Percentiles rank a stretch among this genome's conserved stretches.
Evolutionary conservation across 306 rosid genomes (phyloP).

Genomic region (Lathyrus aphaca): DNA sequence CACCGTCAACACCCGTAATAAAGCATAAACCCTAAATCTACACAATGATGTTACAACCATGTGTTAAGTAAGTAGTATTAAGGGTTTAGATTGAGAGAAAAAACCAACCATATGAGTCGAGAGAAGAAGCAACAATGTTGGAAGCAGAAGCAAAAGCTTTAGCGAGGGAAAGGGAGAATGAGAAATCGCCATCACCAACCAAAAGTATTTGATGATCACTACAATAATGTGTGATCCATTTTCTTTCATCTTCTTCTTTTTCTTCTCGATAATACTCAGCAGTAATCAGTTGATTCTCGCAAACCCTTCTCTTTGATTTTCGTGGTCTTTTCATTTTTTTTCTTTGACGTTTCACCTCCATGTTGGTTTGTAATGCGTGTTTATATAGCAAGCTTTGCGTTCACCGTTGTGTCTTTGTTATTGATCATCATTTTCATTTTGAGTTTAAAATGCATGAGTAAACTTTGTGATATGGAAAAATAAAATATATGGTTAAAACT

Average conservation of each 20-base stretch:
- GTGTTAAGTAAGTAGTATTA: neutral
- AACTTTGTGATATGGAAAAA: too few relatives aligned
- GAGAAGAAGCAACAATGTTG: conserved; percentile 54
- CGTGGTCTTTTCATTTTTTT: neutral
- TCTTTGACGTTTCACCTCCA: too few relatives aligned
- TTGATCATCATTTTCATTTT: too few relatives aligned
- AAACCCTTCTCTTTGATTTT: neutral
- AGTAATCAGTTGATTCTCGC: neutral
- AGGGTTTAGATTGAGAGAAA: neutral
- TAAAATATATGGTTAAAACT: neutral
- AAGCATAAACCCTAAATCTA: too few relatives aligned
- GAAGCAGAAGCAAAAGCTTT: conserved; percentile 51
- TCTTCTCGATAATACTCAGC: neutral
- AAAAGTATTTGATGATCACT: conserved; percentile 54
- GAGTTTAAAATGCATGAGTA: too few relatives aligned
- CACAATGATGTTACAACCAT: too few relatives aligned
- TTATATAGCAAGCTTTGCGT: too few relatives aligned
- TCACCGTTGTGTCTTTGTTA: too few relatives aligned
- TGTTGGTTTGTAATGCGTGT: too few relatives aligned
- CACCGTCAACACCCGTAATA: too few relatives aligned
- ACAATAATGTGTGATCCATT: conserved; percentile 49
- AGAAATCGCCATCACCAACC: conserved; percentile 72
- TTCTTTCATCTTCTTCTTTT: neutral
- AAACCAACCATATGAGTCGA: conserved; percentile 42
- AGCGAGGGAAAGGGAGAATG: conserved; percentile 53